Evolutionary conservation across 169 alveolate genomes (phyloP).

Genomic region (Babesia gibsoni): DNA sequence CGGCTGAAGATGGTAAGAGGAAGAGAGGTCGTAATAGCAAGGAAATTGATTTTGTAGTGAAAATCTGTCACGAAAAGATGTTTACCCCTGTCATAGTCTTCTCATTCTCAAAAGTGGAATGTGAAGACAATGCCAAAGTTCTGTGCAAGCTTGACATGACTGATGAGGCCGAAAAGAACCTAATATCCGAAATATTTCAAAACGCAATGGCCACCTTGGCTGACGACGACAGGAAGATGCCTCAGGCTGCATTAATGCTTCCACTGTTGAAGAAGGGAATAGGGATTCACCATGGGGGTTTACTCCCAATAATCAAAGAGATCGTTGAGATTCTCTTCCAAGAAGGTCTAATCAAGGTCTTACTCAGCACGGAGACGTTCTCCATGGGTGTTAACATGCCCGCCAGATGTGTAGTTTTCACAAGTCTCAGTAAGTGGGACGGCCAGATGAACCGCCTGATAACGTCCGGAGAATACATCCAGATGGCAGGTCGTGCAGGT

Average conservation of each 20-base stretch:
- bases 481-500: constrained; percentile 97
- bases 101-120: constrained; percentile 95
- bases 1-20: constrained; percentile 42
- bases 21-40: constrained; percentile 56
- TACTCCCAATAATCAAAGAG: constrained; percentile 95
- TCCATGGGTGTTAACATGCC: constrained; percentile 99
- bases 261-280: constrained; percentile 92
- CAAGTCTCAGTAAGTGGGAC: constrained; percentile 92
- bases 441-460: constrained; percentile 89
- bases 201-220: constrained; percentile 95
- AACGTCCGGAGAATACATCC: constrained; percentile 94
- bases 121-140: constrained; percentile 93
- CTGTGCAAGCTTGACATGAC: constrained; percentile 79
- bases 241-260: constrained; percentile 88
- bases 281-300: constrained; percentile 98
- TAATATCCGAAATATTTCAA: constrained; percentile 89
- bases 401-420: constrained; percentile 96
- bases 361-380: constrained; percentile 97
- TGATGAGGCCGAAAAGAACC: constrained; percentile 82
- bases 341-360: constrained; percentile 91
- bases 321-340: constrained; percentile 95
- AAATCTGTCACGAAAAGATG: constrained; percentile 87
- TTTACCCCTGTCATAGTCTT: constrained; percentile 95
- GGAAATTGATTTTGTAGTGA: constrained; percentile 90
- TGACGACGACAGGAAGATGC: constrained; percentile 93